Conservation (phyloP, 768 basidiomycete genomes). For the Termitomyces sp. region DNA sequence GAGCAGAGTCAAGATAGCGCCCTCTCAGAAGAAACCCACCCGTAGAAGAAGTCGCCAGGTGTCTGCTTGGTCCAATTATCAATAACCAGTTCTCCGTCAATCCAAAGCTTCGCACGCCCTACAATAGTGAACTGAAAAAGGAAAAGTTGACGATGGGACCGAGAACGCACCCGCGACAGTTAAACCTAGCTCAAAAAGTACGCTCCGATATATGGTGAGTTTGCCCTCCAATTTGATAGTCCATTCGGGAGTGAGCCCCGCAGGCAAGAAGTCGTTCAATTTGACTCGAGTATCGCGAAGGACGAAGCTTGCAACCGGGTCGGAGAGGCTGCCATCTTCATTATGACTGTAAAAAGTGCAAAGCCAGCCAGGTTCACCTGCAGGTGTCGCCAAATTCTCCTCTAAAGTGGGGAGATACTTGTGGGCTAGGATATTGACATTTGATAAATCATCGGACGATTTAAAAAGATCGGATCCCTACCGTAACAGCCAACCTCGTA, state of each 20-base stretch:
- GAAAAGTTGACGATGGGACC: neutral
- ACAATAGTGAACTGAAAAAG: neutral
- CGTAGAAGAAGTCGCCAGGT: slow-evolving; percentile 67
- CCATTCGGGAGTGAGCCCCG: slow-evolving; percentile 48
- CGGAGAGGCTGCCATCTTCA: slow-evolving; percentile 36
- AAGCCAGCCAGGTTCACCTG: slow-evolving; percentile 55
- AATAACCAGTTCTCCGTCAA: slow-evolving; percentile 52
- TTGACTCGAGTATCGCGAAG: slow-evolving; percentile 58
- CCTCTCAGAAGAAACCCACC: slow-evolving; percentile 24
- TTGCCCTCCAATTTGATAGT: slow-evolving; percentile 51
- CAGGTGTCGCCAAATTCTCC: slow-evolving; percentile 43
- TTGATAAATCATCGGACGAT: neutral
- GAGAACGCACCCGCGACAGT: slow-evolving; percentile 47
- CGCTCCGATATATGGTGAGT: slow-evolving; percentile 43
- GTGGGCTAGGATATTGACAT: slow-evolving; percentile 36
- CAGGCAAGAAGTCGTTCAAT: slow-evolving; percentile 61
- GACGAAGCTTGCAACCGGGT: slow-evolving; percentile 40
- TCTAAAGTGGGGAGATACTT: slow-evolving; percentile 71
- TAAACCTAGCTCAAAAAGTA: slow-evolving; percentile 52
- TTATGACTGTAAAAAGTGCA: slow-evolving; percentile 61
- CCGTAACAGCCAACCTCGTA: slow-evolving; percentile 66
- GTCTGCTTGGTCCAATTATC: slow-evolving; percentile 71
- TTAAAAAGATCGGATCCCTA: slow-evolving; percentile 21
- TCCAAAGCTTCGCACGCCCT: slow-evolving; percentile 60
- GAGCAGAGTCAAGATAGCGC: neutral